phyloP scores from a whole-genome alignment of 2,329 filamentous ascomycete species.

The Fusarium pseudonygamai region DNA sequence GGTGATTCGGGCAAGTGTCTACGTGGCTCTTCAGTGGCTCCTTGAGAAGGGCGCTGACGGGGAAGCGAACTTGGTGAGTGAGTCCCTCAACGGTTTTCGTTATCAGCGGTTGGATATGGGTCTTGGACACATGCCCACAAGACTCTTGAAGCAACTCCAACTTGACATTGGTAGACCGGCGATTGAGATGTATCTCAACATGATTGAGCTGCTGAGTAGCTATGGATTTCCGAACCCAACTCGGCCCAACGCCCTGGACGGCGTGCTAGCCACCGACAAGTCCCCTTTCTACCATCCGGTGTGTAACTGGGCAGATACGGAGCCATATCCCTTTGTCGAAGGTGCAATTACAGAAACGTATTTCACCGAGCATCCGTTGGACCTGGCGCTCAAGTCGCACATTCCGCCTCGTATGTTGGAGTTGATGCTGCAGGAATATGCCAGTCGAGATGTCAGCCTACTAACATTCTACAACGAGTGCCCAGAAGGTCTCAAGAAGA shows the following conservation, averaged over 20 bases:
- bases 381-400: conserved; percentile 2
- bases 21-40: conserved; percentile 3
- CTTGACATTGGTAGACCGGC: neutral
- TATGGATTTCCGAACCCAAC: neutral
- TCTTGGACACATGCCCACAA: neutral
- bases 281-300: neutral
- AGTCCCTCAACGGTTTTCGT: neutral
- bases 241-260: neutral
- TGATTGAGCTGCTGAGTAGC: neutral
- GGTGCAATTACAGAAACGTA: neutral
- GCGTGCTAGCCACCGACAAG: neutral
- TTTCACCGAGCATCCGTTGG: neutral
- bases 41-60: conserved; percentile 2
- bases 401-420: conserved; percentile 5
- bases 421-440: conserved; percentile 1
- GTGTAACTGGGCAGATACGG: neutral
- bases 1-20: neutral
- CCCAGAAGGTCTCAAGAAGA: neutral
- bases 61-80: neutral
- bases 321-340: neutral
- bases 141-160: neutral
- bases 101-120: neutral
- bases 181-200: neutral
- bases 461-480: neutral
- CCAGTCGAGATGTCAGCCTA: neutral